Evolutionary conservation across 257 asterid species (phyloP).

Genomic region (Vinca minor): DNA sequence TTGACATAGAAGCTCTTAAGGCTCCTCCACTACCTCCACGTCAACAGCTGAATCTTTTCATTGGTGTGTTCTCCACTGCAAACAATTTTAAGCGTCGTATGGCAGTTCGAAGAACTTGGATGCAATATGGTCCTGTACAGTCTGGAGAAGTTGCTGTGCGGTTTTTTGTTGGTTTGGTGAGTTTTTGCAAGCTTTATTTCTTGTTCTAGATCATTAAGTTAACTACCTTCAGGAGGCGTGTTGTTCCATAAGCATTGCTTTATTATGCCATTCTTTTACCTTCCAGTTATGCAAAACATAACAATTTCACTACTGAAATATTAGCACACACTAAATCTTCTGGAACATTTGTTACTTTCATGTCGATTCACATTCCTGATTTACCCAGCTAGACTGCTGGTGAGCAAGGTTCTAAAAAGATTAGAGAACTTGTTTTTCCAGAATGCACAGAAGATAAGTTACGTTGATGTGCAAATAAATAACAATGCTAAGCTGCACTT

Average conservation of each 20-base stretch:
- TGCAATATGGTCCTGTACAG: slow-evolving; percentile 84
- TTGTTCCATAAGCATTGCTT: no score
- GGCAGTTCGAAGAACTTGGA: slow-evolving; percentile 99
- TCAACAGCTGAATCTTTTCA: slow-evolving; percentile 51
- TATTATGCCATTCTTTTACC: neutral
- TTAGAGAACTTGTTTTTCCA: no score
- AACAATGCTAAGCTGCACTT: neutral
- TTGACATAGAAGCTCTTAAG: slow-evolving; percentile 71
- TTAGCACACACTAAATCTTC: neutral
- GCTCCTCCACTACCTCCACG: slow-evolving; percentile 50
- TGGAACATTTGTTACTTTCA: neutral
- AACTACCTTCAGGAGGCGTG: neutral
- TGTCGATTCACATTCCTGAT: neutral
- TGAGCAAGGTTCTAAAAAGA: neutral
- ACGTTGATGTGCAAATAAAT: neutral
- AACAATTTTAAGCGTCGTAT: slow-evolving; percentile 94
- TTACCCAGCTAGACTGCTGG: no score
- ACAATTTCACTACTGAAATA: neutral
- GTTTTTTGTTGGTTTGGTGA: slow-evolving; percentile 96
- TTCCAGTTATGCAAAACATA: neutral
- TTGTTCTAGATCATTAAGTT: neutral
- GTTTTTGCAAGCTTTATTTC: slow-evolving; percentile 16
- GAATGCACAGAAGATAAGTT: neutral
- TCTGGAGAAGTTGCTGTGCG: slow-evolving; percentile 86
- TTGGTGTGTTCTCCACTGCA: slow-evolving; percentile 94